These are phyloP conservation scores for Eutypella sp. DNA, from an alignment of 2,329 filamentous ascomycete species.

Conservation along the genomic window DNA sequence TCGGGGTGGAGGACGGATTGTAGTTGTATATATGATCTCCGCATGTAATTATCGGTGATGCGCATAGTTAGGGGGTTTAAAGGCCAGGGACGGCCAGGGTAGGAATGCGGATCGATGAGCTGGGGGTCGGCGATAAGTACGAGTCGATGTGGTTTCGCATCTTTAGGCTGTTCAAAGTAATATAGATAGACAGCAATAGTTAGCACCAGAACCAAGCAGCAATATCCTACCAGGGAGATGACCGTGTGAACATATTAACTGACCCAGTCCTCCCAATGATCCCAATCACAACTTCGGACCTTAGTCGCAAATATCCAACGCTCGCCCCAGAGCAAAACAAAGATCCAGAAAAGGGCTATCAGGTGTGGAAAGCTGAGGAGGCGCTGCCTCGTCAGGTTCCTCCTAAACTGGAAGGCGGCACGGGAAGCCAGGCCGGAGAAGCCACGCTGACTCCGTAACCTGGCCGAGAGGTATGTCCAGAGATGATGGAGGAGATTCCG, in stretches of 20 bases:
- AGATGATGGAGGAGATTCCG: slow-evolving; percentile 25
- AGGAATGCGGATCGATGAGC: slow-evolving; percentile 91
- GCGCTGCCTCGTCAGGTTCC: slow-evolving; percentile 46
- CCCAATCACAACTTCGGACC: slow-evolving; percentile 73
- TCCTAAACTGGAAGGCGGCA: slow-evolving; percentile 28
- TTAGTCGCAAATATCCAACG: slow-evolving; percentile 67
- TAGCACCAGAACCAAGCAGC: slow-evolving; percentile 1
- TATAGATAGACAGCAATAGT: slow-evolving; percentile 7
- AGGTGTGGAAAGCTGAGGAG: slow-evolving; percentile 60
- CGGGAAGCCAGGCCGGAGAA: slow-evolving; percentile 27
- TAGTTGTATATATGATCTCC: slow-evolving; percentile 73
- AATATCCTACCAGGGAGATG: background rate
- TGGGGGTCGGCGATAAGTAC: slow-evolving; percentile 87
- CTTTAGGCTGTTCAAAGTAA: slow-evolving; percentile 55
- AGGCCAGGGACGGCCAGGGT: slow-evolving; percentile 69
- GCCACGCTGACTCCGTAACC: slow-evolving; percentile 35
- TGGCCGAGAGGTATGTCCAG: slow-evolving; percentile 32
- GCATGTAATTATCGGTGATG: slow-evolving; percentile 86
- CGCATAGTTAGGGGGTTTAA: slow-evolving; percentile 47
- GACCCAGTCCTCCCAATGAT: slow-evolving; percentile 91
- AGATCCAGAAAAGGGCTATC: slow-evolving; percentile 68
- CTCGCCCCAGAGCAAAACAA: slow-evolving; percentile 81
- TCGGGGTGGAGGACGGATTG: slow-evolving; percentile 76
- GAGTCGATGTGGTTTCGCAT: slow-evolving; percentile 76
- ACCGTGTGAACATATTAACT: slow-evolving; percentile 21